Percentiles rank a stretch among this genome's conserved stretches.
Conservation (phyloP, 2,329 filamentous ascomycete species). For the Diaporthe destruens region DNA sequence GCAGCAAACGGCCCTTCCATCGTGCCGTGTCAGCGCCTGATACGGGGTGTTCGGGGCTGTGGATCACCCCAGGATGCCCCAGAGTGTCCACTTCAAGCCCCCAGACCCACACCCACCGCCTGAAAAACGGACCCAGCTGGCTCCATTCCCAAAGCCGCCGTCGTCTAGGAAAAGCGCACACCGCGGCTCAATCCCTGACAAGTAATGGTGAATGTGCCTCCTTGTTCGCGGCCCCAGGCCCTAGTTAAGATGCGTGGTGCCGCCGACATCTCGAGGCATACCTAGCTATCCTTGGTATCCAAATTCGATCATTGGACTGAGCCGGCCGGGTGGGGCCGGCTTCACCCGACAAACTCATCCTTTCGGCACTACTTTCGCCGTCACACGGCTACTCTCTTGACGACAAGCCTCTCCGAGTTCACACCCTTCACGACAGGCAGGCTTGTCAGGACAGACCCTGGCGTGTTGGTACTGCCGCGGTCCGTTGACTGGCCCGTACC, state of each 20-base stretch:
- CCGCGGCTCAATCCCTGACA: conserved; percentile 33
- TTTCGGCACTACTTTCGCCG: conserved; percentile 18
- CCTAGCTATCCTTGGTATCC: no score
- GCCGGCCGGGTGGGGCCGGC: conserved; percentile 28
- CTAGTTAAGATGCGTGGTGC: conserved; percentile 26
- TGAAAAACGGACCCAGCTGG: conserved; percentile 41
- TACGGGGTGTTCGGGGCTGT: conserved; percentile 38
- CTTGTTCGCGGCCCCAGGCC: conserved; percentile 14
- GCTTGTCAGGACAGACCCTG: neutral
- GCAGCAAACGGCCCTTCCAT: conserved; percentile 24
- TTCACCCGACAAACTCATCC: conserved; percentile 36
- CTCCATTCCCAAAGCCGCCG: conserved; percentile 26
- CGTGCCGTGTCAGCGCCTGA: conserved; percentile 36
- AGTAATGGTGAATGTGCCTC: conserved; percentile 15
- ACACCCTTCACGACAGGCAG: neutral
- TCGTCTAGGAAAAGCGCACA: conserved; percentile 27
- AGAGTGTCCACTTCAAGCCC: conserved; percentile 34
- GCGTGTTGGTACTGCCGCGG: neutral
- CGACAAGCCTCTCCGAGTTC: neutral
- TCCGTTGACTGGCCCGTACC: neutral
- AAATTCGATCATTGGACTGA: conserved; percentile 15
- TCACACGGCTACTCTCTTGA: conserved; percentile 32
- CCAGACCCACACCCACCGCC: conserved; percentile 39
- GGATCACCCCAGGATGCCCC: conserved; percentile 36
- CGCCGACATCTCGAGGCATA: neutral